Evolutionary conservation across 202 grass and related monocot species (phyloP), one percentile per base, ranked within the genome.

Genomic region (Zizania palustris): DNA sequence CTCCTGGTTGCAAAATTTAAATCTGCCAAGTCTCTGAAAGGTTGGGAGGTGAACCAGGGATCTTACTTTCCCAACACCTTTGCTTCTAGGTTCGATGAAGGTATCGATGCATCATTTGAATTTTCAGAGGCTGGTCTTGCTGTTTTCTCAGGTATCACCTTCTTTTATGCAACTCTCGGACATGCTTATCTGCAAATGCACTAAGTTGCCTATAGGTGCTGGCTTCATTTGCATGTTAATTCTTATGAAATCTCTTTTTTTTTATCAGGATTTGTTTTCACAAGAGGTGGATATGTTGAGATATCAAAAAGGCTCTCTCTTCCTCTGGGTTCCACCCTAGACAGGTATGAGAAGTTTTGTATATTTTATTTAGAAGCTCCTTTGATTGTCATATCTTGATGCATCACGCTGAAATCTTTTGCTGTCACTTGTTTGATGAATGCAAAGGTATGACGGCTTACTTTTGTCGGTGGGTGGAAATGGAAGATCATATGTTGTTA

Each of bases 401-500:
- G 54, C 46, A 76, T 72, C 51, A 49, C 3, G 63, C n/a, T 67
- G 68, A 85, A 66, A 11, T 86, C 5, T 45, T 4, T 73, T 63
- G 18, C 18, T 75, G 10, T 45, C 5, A 19, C 16, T 67, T 76
- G 34, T 86, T 9, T 50, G 4, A 21, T 60, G 42, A 7, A 64
- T 88, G 19, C 42, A 55, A 64, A 98, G 96, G 77, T 98, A 98
- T 21, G 96, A 98, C 72, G 96, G 96, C 42, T 88, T 98, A 73
- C 78, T 98, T 80, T 78, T 95, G 69, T 95, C 96, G 7, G 89
- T 98, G 46, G 96, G 91, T 63, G 89, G 89, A 86, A 98, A 98
- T 88, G 96, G 96, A 83, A 95, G 81, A 79, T 81, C 91, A 38
- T 98, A 92, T 73, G 90, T 98, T 83, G 60, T 98, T 76, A 95